A percentile compares a stretch with the other conserved stretches of the same genome.
These are phyloP conservation scores for Mortierella claussenii DNA, from an alignment of 192 early-diverging fungal genomes.

Conservation along the genomic window DNA sequence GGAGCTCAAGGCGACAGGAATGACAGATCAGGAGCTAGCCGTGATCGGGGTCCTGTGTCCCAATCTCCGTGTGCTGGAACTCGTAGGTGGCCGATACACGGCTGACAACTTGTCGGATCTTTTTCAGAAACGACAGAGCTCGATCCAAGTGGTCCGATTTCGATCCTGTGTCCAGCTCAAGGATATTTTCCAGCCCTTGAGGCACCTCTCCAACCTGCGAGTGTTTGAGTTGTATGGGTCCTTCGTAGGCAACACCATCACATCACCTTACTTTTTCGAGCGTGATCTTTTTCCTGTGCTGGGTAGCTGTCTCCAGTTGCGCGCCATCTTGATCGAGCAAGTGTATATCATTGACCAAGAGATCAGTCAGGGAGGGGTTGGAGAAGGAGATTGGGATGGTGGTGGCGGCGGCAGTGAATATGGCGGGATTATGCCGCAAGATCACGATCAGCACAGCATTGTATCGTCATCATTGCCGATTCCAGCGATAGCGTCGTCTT, in stretches of 20 bases:
- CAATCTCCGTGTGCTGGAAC: constrained; percentile 36
- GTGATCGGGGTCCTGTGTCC: constrained; percentile 26
- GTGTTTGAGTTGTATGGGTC: constrained; percentile 51
- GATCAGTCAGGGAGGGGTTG: constrained; percentile 9
- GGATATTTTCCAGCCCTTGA: constrained; percentile 40
- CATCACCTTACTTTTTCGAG: constrained; percentile 47
- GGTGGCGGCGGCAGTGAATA: background rate
- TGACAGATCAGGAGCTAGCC: constrained; percentile 46
- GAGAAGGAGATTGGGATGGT: background rate
- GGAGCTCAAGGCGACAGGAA: constrained; percentile 42
- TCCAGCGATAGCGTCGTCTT: background rate
- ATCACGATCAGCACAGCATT: background rate
- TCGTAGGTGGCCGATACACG: constrained; percentile 44
- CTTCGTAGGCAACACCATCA: constrained; percentile 52
- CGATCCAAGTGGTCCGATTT: constrained; percentile 38
- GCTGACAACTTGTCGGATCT: constrained; percentile 27
- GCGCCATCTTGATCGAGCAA: constrained; percentile 22
- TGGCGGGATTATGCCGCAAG: background rate
- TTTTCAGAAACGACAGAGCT: constrained; percentile 25
- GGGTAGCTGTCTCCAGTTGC: constrained; percentile 20
- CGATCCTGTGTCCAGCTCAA: constrained; percentile 27
- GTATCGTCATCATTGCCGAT: background rate
- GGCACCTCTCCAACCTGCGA: constrained; percentile 24
- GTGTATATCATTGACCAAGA: constrained; percentile 47
- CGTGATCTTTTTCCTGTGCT: constrained; percentile 39